These are phyloP conservation scores for Colletotrichum navitas DNA, from an alignment of 2,329 filamentous ascomycete species.

Conservation along the genomic window DNA sequence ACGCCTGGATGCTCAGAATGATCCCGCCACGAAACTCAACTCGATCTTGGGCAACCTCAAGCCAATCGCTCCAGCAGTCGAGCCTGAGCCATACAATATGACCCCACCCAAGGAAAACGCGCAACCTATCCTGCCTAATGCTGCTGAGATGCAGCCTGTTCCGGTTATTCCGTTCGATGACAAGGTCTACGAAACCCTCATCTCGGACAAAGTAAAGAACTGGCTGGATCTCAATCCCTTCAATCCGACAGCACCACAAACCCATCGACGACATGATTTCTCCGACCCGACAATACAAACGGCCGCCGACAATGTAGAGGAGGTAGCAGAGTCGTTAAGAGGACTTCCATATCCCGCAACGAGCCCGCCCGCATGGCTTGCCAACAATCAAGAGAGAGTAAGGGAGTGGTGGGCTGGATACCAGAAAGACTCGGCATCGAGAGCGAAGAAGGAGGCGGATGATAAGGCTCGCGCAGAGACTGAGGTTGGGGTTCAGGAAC, in stretches of 20 bases:
- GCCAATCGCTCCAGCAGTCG: slow-evolving; percentile 34
- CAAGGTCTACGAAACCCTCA: slow-evolving; percentile 58
- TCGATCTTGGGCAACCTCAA: slow-evolving; percentile 52
- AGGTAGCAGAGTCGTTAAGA: slow-evolving; percentile 56
- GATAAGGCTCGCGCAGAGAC: slow-evolving; percentile 51
- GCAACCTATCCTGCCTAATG: slow-evolving; percentile 47
- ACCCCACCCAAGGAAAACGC: slow-evolving; percentile 37
- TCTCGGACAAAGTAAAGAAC: slow-evolving; percentile 57
- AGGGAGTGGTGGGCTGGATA: slow-evolving; percentile 67
- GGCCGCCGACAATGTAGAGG: slow-evolving; percentile 59
- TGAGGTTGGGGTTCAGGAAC: slow-evolving; percentile 49
- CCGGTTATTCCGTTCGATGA: slow-evolving; percentile 54
- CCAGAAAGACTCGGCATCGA: slow-evolving; percentile 54
- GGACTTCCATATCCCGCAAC: slow-evolving; percentile 63
- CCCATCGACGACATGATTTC: slow-evolving; percentile 54
- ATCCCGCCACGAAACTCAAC: slow-evolving; percentile 54
- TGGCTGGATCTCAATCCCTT: slow-evolving; percentile 59
- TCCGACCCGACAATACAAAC: slow-evolving; percentile 57
- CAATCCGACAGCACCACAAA: slow-evolving; percentile 48
- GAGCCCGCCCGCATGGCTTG: slow-evolving; percentile 66
- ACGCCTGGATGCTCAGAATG: slow-evolving; percentile 56
- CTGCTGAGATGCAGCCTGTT: slow-evolving; percentile 50
- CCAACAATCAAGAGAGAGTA: slow-evolving; percentile 58
- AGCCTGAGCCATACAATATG: slow-evolving; percentile 42
- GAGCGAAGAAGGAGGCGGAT: slow-evolving; percentile 56